phyloP scores from a whole-genome alignment of 2,329 filamentous ascomycete genomes.

The Scedosporium boydii region DNA sequence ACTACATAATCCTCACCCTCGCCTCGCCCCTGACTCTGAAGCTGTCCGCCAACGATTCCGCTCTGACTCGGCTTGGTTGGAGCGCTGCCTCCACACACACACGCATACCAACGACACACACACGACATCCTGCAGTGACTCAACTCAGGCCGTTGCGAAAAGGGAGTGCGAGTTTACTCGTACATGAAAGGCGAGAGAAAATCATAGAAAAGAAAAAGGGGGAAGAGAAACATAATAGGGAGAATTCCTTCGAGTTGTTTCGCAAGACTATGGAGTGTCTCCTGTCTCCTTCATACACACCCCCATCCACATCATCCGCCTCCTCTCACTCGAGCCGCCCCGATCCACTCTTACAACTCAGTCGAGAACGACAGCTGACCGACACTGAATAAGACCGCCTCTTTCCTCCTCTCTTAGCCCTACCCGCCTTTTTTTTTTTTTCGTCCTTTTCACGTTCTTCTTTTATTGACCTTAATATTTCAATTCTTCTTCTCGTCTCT shows the following conservation, averaged over 20 bases:
- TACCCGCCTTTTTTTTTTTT: too few species aligned
- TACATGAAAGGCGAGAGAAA: neutral
- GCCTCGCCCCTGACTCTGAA: neutral
- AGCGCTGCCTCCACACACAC: neutral
- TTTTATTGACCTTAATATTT: too few species aligned
- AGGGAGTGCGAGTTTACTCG: too few species aligned
- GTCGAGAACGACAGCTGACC: neutral
- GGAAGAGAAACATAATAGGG: neutral
- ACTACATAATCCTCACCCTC: neutral
- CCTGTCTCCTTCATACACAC: neutral
- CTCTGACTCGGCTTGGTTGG: neutral
- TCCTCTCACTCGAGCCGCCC: neutral
- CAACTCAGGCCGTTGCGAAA: too few species aligned
- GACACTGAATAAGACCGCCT: neutral
- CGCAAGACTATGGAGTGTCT: neutral
- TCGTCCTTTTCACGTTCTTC: too few species aligned
- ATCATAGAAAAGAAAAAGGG: neutral
- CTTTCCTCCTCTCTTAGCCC: neutral
- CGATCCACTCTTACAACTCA: neutral
- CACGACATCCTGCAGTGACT: too few species aligned
- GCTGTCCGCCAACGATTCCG: neutral
- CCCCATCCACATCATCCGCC: neutral
- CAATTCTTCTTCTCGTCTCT: too few species aligned
- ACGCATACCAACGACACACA: neutral
- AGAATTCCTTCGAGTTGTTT: neutral